Evolutionary conservation across 148 eudicot species (phyloP), one percentile per base, ranked within the genome.

Genomic region (Talinum fruticosum): DNA sequence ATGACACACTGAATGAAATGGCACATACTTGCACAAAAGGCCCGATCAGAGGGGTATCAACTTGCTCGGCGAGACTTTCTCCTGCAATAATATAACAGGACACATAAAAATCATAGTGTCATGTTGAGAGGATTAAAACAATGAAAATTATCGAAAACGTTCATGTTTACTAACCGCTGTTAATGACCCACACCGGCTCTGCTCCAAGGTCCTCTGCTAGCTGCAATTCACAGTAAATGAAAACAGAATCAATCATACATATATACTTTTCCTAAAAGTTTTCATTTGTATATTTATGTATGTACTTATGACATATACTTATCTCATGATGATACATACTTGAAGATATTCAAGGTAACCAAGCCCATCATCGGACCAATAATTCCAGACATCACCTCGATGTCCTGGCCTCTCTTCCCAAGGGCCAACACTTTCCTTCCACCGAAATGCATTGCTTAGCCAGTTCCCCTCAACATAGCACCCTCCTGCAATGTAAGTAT

Each of bases 341-440:
- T 87, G 93, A 75, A 92, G 85, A 79, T 84, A 90, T 80, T 92
- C 97, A 45, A 84, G 86, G 79, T 84, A 91, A 36, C 97, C 97
- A 41, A 92, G 80, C 8, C 92, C 88, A 75, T 92, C 93, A 76
- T 92, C 97, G 29, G 88, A 90, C 93, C 93, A 91, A 49, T 91
- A 92, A 62, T 36, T 70, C 97, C 97, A 92, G 26, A 88, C 85
- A 80, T 91, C 96, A 77, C 92, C 92, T 75, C 77, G 80, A 75
- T 92, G 93, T 37, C 97, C 93, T 2, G 93, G 90, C 45, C 97
- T 88, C 75, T 90, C 87, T 73, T 93, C 90, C 99, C 99, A 91
- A 18, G 90, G 86, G 19, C 96, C 94, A 38, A 93, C 78, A 12
- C 97, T 91, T 77, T 90, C 91, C 82, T 89, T 90, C 99, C 99